phyloP scores from a whole-genome alignment of 179 eudicot species.

The Pouteria campechiana region DNA sequence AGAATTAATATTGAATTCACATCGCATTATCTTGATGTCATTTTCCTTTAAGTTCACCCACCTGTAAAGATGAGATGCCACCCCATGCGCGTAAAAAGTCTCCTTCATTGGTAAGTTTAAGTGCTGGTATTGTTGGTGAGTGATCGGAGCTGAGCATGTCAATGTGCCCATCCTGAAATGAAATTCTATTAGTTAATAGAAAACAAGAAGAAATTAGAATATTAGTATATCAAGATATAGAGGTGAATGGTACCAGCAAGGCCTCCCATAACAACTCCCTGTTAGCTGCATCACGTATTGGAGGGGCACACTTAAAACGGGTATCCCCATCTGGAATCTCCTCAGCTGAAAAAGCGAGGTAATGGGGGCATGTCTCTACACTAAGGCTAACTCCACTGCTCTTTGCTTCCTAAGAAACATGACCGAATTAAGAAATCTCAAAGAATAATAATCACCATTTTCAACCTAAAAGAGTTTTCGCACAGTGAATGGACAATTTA shows the following conservation, averaged over 20 bases:
- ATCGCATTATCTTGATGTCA: too few species aligned
- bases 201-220: neutral
- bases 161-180: conserved; percentile 65
- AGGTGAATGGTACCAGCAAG: conserved; percentile 43
- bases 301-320: conserved; percentile 93
- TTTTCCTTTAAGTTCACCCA: conserved; percentile 13
- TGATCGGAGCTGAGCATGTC: conserved; percentile 98
- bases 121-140: conserved; percentile 76
- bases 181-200: neutral
- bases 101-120: conserved; percentile 66
- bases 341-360: conserved; percentile 86
- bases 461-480: too few species aligned
- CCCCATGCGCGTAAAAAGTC: conserved; percentile 98
- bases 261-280: conserved; percentile 80
- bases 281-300: conserved; percentile 78
- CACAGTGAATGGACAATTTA: too few species aligned
- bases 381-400: conserved; percentile 78
- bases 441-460: too few species aligned
- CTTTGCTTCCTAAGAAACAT: conserved; percentile 70
- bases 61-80: conserved; percentile 96
- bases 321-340: conserved; percentile 93
- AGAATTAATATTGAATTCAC: too few species aligned
- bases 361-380: conserved; percentile 94
- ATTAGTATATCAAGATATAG: neutral
- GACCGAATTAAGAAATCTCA: too few species aligned